Evolutionary conservation across 441 rosid species (phyloP).

Genomic region (Gossypium davidsonii): DNA sequence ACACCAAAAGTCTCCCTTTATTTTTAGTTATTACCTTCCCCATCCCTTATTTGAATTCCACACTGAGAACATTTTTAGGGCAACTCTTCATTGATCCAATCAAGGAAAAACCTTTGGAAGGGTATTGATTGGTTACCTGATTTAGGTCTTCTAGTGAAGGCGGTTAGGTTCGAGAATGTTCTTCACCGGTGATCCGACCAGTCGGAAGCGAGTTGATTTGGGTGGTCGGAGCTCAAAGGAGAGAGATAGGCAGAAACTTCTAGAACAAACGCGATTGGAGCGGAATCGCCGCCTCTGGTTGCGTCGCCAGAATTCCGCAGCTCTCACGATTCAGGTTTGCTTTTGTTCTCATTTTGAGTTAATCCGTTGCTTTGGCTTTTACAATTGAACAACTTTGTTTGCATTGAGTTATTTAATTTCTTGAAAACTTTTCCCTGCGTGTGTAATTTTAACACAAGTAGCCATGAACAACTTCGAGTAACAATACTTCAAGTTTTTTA

Average conservation of each 20-base stretch:
- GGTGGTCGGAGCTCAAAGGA: conserved; percentile 97
- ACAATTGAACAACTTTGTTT: too few relatives aligned
- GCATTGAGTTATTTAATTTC: not conserved
- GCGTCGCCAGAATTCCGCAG: conserved; percentile 76
- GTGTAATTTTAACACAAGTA: not conserved
- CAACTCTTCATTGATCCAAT: conserved; percentile 11
- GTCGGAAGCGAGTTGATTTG: conserved; percentile 91
- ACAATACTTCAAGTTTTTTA: not conserved
- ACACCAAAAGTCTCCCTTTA: not conserved
- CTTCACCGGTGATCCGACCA: conserved; percentile 85
- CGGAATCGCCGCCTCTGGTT: conserved; percentile 72
- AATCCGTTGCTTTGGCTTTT: too few relatives aligned
- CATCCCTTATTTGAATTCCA: too few relatives aligned
- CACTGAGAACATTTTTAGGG: conserved; percentile 3
- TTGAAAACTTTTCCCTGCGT: not conserved
- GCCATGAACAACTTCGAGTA: not conserved
- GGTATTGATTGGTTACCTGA: not conserved
- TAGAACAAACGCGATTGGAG: conserved; percentile 88
- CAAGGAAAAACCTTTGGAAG: not conserved
- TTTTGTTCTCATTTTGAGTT: conserved; percentile 1
- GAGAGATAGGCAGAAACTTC: conserved; percentile 89
- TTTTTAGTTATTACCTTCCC: too few relatives aligned
- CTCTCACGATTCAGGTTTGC: conserved; percentile 72
- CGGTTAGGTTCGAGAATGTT: conserved; percentile 37
- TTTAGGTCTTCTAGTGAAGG: conserved; percentile 16